These are phyloP conservation scores for Nemania serpens DNA, from an alignment of 2,329 filamentous ascomycete species.

Conservation along the genomic window DNA sequence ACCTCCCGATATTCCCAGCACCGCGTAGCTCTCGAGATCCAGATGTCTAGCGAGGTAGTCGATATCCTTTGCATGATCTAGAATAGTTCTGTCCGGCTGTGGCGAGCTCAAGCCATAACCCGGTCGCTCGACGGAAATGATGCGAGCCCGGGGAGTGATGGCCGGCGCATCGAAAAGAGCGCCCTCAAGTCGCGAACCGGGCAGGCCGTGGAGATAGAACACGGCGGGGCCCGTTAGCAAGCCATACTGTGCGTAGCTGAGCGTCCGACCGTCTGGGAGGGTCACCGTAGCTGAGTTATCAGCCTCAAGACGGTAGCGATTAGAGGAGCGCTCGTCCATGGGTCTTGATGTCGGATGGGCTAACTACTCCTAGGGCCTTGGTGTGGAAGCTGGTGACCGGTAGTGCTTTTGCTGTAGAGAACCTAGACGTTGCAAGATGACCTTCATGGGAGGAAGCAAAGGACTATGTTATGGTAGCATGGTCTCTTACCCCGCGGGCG, in stretches of 20 bases:
- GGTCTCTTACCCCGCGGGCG: conserved; percentile 21
- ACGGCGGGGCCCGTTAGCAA: conserved; percentile 6
- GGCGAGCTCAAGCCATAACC: conserved; percentile 20
- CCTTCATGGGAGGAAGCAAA: not conserved
- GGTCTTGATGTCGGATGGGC: not conserved
- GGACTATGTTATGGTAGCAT: not conserved
- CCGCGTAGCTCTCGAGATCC: conserved; percentile 16
- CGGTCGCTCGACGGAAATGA: conserved; percentile 19
- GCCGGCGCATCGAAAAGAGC: conserved; percentile 22
- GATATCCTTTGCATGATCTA: conserved; percentile 17
- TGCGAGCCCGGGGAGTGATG: conserved; percentile 17
- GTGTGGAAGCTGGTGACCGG: not conserved
- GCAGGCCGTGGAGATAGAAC: conserved; percentile 20
- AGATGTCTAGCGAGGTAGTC: conserved; percentile 17
- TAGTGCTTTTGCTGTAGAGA: too few species aligned
- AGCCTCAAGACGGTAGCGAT: conserved; percentile 18
- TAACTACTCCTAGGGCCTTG: not conserved
- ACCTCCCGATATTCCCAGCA: conserved; percentile 19
- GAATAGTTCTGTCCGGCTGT: conserved; percentile 13
- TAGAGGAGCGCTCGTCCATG: conserved; percentile 15
- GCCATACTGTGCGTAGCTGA: conserved; percentile 21
- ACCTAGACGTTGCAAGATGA: too few species aligned
- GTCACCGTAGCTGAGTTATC: conserved; percentile 8
- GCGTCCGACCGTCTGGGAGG: conserved; percentile 16
- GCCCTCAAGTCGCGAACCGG: conserved; percentile 18